Percentiles rank a stretch among this genome's conserved stretches.
Evolutionary conservation across 768 basidiomycete species (phyloP).

Genomic region (Tulasnella calospora): DNA sequence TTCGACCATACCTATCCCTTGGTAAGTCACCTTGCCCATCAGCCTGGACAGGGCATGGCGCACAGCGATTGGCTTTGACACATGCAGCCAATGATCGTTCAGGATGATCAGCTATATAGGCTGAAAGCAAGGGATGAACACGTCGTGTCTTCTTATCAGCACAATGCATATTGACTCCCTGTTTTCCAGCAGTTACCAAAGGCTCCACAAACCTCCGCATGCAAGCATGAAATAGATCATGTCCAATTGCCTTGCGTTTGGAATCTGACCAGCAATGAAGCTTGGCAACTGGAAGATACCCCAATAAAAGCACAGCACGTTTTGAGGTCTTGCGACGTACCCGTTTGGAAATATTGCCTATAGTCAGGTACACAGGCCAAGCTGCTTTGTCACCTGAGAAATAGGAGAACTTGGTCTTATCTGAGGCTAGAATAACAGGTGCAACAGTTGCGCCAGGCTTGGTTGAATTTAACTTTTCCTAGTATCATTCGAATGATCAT

Average conservation of each 20-base stretch:
- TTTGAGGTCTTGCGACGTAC: conserved; percentile 39
- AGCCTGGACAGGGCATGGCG: conserved; percentile 19
- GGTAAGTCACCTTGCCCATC: conserved; percentile 27
- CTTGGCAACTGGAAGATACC: conserved; percentile 41
- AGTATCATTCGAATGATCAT: no score
- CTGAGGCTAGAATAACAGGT: conserved; percentile 46
- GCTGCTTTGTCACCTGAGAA: conserved; percentile 43
- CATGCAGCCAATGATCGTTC: conserved; percentile 32
- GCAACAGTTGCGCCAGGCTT: conserved; percentile 36
- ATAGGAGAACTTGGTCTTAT: conserved; percentile 42
- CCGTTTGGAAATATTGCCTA: conserved; percentile 44
- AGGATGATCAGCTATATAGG: conserved; percentile 34
- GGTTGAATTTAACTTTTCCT: conserved; percentile 29
- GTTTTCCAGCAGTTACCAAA: conserved; percentile 13
- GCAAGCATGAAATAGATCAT: conserved; percentile 21
- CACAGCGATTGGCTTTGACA: conserved; percentile 29
- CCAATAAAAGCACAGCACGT: conserved; percentile 39
- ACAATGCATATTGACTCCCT: conserved; percentile 18
- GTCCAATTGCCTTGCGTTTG: background rate
- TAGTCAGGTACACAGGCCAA: conserved; percentile 46
- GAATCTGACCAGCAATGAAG: conserved; percentile 30
- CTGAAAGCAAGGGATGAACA: conserved; percentile 32
- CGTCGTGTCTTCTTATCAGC: conserved; percentile 7
- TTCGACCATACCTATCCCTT: background rate
- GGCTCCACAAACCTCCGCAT: conserved; percentile 13